A percentile compares a stretch with the other conserved stretches of the same genome.
Conservation (phyloP, 176 grass and related monocot genomes). For the Aegilops speltoides region DNA sequence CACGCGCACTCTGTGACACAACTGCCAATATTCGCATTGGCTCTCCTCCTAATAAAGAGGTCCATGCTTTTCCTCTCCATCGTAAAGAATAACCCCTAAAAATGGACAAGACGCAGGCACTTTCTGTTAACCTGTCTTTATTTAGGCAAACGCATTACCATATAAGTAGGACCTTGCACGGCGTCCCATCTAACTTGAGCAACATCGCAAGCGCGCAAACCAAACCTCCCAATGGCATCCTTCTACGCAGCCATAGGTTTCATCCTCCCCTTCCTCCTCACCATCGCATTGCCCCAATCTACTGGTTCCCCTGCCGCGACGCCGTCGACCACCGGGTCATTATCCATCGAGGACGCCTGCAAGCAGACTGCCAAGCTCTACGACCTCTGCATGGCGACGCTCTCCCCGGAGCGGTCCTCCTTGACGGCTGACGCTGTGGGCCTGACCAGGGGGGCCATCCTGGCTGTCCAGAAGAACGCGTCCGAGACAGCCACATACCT, state of each 20-base stretch:
- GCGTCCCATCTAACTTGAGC: constrained; percentile 1
- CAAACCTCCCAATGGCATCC: constrained; percentile 12
- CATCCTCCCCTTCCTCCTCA: constrained; percentile 41
- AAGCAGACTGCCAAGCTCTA: constrained; percentile 40
- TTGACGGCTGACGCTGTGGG: constrained; percentile 22
- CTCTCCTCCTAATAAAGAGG: neutral
- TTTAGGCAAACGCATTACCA: constrained; percentile 17
- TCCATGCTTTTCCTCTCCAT: neutral
- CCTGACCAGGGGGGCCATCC: constrained; percentile 44
- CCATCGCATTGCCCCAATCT: neutral
- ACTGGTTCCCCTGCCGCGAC: neutral
- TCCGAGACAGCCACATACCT: constrained; percentile 43
- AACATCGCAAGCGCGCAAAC: neutral
- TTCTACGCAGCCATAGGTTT: constrained; percentile 3
- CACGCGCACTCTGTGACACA: neutral
- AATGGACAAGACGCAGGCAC: neutral
- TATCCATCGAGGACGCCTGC: constrained; percentile 54
- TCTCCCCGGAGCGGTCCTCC: constrained; percentile 41
- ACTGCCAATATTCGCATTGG: constrained; percentile 5
- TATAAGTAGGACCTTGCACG: constrained; percentile 4
- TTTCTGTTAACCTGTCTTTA: constrained; percentile 9
- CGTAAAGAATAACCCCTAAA: neutral
- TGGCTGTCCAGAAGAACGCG: constrained; percentile 49
- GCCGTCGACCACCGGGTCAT: neutral
- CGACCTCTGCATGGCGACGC: constrained; percentile 54